Evolutionary conservation across 2,329 filamentous ascomycete species (phyloP).

Genomic region (Epicoccum sorghinum): DNA sequence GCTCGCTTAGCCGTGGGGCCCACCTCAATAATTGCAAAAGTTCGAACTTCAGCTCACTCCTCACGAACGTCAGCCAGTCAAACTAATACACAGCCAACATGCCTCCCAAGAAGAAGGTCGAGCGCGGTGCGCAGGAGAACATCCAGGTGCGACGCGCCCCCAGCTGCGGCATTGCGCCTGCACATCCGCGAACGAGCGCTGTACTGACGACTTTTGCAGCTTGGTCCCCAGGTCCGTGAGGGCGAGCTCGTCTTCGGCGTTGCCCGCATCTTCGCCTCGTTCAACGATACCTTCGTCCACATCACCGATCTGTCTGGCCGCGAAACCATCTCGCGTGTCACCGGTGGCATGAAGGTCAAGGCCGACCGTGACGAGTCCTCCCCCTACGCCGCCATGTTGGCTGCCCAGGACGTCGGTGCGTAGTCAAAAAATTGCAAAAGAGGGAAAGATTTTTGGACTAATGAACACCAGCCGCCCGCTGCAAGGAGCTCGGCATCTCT

Average conservation of each 20-base stretch:
- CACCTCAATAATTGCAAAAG: conserved; percentile 25
- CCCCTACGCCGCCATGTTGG: conserved; percentile 99
- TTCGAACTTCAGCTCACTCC: conserved; percentile 17
- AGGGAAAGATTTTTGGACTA: not conserved
- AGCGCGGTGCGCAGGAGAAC: conserved; percentile 87
- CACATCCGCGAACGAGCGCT: not conserved
- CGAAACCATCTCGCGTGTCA: conserved; percentile 99
- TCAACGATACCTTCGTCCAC: conserved; percentile 75
- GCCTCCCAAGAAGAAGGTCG: conserved; percentile 86
- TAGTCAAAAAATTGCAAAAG: conserved; percentile 11
- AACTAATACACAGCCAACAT: conserved; percentile 58
- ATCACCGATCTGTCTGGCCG: conserved; percentile 98
- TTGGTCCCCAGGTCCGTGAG: conserved; percentile 96
- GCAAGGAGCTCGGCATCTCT: conserved; percentile 85
- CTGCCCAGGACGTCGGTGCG: conserved; percentile 78
- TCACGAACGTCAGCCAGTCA: conserved; percentile 38
- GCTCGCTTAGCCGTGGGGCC: conserved; percentile 17
- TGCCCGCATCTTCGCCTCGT: conserved; percentile 94
- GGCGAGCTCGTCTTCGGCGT: conserved; percentile 98
- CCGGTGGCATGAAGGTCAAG: conserved; percentile 99
- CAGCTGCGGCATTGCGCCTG: not conserved
- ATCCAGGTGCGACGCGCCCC: conserved; percentile 57
- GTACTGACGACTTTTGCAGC: conserved; percentile 44
- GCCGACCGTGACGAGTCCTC: conserved; percentile 95
- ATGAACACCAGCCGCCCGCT: conserved; percentile 71